Base-by-base conservation (phyloP, 495 filamentous ascomycete genomes). In the Coniosporium apollinis region DNA sequence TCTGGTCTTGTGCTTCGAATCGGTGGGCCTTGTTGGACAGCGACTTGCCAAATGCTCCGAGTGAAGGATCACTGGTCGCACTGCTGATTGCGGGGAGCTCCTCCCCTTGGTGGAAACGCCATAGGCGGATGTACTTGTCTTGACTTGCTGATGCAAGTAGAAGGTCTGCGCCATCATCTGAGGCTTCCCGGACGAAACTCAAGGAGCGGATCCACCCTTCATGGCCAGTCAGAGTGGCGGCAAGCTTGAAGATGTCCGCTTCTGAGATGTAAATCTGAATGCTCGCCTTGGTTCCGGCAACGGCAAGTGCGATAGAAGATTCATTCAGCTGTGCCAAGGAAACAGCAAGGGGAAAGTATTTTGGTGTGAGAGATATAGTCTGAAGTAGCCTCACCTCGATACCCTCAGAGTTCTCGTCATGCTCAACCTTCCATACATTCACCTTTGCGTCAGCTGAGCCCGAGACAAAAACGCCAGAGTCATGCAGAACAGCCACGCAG, bases 81-180 rank as follows among this genome's bases (percentile, higher is more conserved):
- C 46, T 39, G 32, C 43, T 39, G 8, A 41, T 44, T 24, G 55
- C 54, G 0, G 76, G 74, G n/a, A 77, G 53, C 9, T 67, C 63
- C 16, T 70, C 68, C 11, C 78, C 81, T 34, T 70, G 65, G 35
- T 77, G 81, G 16, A 96, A 52, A 31, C 85, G 72, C 91, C 89
- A 99, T 16, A 99, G 65, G 26, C 89, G 77, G 51, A 96, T 79
- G 47, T 94, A 99, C 55, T 87, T 94, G 47, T 99, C 89, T 57
- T 99, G 89, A 50, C 85, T 93, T 5, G 86, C 85, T 17, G 87
- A 94, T 1, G 91, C 84, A 9, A 99, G 63, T 31, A 96, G 56
- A 11, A 96, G 51, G 54, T 93, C 84, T 28, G 66, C 67, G 3
- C 52, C 55, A 8, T 56, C 52, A 14, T 54, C 55, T n/a, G 54